Percentiles rank a stretch among this genome's conserved stretches.
These are phyloP conservation scores for Lasiodiplodia sp. DNA, from an alignment of 2,329 filamentous ascomycete genomes.

Conservation along the genomic window DNA sequence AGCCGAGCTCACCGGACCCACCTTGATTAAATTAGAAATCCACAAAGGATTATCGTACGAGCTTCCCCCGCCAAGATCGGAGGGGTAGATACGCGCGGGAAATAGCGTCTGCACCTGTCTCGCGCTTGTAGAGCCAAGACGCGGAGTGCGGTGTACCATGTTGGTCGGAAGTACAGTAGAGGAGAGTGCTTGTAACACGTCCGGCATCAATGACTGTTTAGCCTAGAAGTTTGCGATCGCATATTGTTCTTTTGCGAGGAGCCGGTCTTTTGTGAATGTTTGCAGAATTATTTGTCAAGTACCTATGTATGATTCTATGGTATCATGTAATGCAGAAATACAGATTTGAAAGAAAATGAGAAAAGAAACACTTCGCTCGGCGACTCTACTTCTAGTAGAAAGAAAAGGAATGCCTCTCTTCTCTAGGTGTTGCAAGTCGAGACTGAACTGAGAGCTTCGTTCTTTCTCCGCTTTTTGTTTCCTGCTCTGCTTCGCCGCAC, in stretches of 20 bases:
- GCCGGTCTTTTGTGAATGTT: background rate
- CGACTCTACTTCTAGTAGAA: background rate
- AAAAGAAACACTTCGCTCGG: background rate
- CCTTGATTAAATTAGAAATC: background rate
- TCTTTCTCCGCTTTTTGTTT: background rate
- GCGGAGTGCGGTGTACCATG: background rate
- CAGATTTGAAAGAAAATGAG: background rate
- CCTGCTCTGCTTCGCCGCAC: background rate
- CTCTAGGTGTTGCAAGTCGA: background rate
- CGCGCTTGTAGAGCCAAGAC: background rate
- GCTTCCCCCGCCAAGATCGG: background rate
- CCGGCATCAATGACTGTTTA: background rate
- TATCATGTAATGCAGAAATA: background rate
- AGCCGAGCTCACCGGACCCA: slow-evolving; percentile 1
- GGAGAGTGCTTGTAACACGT: background rate
- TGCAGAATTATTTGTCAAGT: background rate
- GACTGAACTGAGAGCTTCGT: background rate
- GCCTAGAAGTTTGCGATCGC: background rate
- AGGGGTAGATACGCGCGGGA: background rate
- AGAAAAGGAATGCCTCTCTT: background rate
- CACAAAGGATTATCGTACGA: background rate
- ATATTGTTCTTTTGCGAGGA: background rate
- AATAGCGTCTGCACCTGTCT: background rate
- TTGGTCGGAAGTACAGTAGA: background rate
- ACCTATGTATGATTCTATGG: background rate